These are phyloP conservation scores for Ophiostoma australiae DNA, from an alignment of 2,329 filamentous ascomycete genomes.

Conservation along the genomic window DNA sequence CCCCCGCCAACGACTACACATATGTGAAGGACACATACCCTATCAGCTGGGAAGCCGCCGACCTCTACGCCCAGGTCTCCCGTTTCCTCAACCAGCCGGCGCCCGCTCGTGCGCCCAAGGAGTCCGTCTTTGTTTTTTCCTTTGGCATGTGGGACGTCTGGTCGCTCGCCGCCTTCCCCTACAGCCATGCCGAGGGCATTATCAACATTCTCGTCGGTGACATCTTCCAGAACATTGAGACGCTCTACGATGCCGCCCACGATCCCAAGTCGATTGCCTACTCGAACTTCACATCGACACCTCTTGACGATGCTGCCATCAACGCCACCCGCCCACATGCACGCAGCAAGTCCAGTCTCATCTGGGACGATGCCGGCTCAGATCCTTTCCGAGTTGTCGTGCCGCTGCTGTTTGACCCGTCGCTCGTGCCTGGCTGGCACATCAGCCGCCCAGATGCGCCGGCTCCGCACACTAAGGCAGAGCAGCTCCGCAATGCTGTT, in stretches of 20 bases:
- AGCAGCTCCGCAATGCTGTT: conserved; percentile 52
- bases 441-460: conserved; percentile 41
- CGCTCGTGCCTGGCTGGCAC: conserved; percentile 51
- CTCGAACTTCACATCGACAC: conserved; percentile 38
- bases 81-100: conserved; percentile 42
- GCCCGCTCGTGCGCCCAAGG: conserved; percentile 36
- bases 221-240: conserved; percentile 45
- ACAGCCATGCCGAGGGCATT: conserved; percentile 36
- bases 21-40: conserved; percentile 44
- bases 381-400: conserved; percentile 47
- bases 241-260: conserved; percentile 43
- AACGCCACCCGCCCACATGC: conserved; percentile 17
- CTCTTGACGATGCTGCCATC: conserved; percentile 11
- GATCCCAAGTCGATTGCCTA: conserved; percentile 42
- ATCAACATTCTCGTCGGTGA: conserved; percentile 38
- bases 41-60: conserved; percentile 37
- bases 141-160: conserved; percentile 54
- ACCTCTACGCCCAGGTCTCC: conserved; percentile 43
- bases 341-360: conserved; percentile 27
- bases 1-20: conserved; percentile 42
- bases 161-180: conserved; percentile 46
- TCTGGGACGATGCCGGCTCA: conserved; percentile 28
- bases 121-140: conserved; percentile 50
- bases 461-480: conserved; percentile 43
- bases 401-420: conserved; percentile 50